phyloP scores from a whole-genome alignment of 2,329 filamentous ascomycete genomes.

The Hymenoscyphus fructigenus region DNA sequence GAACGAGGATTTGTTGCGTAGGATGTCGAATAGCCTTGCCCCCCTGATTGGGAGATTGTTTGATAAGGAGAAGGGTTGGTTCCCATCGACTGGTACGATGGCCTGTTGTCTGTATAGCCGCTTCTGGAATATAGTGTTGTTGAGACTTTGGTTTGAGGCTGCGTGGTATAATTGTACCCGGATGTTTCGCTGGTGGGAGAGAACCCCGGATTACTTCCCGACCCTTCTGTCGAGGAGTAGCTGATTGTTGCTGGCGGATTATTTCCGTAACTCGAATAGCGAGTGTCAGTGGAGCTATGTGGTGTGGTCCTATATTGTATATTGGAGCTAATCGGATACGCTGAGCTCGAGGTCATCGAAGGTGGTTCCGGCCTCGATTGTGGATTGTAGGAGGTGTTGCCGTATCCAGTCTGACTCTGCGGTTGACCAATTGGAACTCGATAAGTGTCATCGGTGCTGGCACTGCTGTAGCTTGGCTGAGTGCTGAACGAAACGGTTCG shows the following conservation, averaged over 20 bases:
- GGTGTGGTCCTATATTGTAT: not conserved
- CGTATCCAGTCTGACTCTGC: not conserved
- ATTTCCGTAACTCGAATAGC: not conserved
- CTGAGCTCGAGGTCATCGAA: not conserved
- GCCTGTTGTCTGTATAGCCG: not conserved
- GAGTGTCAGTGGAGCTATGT: not conserved
- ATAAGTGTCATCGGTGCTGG: constrained; percentile 1
- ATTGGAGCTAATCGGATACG: not conserved
- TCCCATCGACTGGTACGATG: not conserved
- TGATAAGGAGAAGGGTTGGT: not conserved
- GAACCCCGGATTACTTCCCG: constrained; percentile 1
- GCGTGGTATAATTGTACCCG: constrained; percentile 5
- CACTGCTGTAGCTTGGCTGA: constrained; percentile 1
- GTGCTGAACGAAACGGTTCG: constrained; percentile 2
- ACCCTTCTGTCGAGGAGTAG: constrained; percentile 1
- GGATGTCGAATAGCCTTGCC: not conserved
- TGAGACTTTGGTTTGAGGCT: not conserved
- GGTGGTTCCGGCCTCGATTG: not conserved
- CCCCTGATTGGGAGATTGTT: not conserved
- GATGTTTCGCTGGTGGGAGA: constrained; percentile 4
- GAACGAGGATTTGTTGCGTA: not conserved
- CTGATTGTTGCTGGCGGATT: not conserved
- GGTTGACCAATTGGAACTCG: not conserved
- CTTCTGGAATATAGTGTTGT: not conserved
- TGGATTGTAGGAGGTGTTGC: not conserved